Evolutionary conservation across 2,329 filamentous ascomycete genomes (phyloP), one percentile per base, ranked within the genome.

Genomic region (Periconia macrospinosa): DNA sequence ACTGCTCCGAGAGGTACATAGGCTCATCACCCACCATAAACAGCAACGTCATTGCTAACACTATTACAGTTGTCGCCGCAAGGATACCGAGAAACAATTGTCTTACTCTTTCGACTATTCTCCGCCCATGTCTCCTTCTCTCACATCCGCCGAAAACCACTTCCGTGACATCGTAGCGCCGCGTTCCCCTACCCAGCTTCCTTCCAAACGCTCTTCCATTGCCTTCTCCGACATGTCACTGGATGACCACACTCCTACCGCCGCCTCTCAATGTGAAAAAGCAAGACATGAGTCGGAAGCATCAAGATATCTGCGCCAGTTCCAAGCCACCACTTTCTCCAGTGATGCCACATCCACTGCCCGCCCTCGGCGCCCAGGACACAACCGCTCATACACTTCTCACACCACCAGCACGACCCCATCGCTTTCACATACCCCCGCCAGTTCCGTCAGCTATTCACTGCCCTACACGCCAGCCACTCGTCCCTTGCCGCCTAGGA

Each of bases 1-100:
- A 87, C 69, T 87, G 85, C 75, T 86, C 83, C 48, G 83, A 86
- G 76, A 81, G 80, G 84, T 86, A 78, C 67, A 77, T 47, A 52
- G 46, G 43, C 46, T 14, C 15, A 27, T 18, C 47, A 23, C 50
- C 57, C 46, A 41, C 41, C 18, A 13, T 41, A 44, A 17, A 44
- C 46, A 49, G 37, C 41, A 27, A 35, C 43, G 17, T 37, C 11
- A 33, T 43, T 43, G 45, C 63, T 68, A 40, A 70, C 51, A 49
- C 3, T 23, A 27, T 41, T 41, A 30, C 50, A 80, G 78, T 61
- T 81, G 79, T 64, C 76, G 77, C 45, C 75, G 72, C 59, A 76
- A 75, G 63, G 79, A 81, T 62, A 68, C 69, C 41, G 70, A 73
- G 51, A 77, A 75, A 61, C 59, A 62, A 30, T 53, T 72, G 20